Evolutionary conservation across 768 basidiomycete genomes (phyloP).

Genomic region (Podaxis pistillaris): DNA sequence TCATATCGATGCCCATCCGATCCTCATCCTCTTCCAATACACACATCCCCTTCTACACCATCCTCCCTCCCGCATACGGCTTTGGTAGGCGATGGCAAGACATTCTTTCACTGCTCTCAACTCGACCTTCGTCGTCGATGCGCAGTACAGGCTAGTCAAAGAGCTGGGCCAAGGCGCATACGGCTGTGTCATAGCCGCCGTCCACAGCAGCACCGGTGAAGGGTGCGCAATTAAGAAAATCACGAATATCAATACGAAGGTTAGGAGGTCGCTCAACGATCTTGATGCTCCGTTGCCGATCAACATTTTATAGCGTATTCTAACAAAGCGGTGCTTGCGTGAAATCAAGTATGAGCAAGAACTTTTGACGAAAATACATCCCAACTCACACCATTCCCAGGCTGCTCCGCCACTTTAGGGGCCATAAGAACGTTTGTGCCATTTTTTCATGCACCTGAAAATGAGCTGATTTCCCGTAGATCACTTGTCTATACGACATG

Average conservation of each 20-base stretch:
- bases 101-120: conserved; percentile 82
- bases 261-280: conserved; percentile 23
- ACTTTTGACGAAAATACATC: conserved; percentile 9
- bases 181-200: conserved; percentile 86
- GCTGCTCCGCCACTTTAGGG: conserved; percentile 94
- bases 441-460: conserved; percentile 8
- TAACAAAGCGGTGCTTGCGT: conserved; percentile 94
- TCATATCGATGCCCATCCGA: conserved; percentile 16
- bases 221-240: conserved; percentile 97
- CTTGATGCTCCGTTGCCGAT: conserved; percentile 7
- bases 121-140: conserved; percentile 84
- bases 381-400: conserved; percentile 37
- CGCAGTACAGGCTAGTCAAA: conserved; percentile 92
- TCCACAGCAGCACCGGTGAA: conserved; percentile 79
- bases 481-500: conserved; percentile 97
- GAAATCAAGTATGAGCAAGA: conserved; percentile 74
- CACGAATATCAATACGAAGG: conserved; percentile 91
- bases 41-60: neutral
- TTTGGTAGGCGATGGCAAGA: conserved; percentile 50
- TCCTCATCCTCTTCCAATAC: conserved; percentile 9
- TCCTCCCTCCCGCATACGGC: neutral
- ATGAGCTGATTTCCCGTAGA: conserved; percentile 43
- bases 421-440: conserved; percentile 90
- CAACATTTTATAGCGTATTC: conserved; percentile 61
- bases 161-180: conserved; percentile 97